These are phyloP conservation scores for Globisporangium apiculatum DNA, from an alignment of 352 stramenopile genomes.

Conservation along the genomic window DNA sequence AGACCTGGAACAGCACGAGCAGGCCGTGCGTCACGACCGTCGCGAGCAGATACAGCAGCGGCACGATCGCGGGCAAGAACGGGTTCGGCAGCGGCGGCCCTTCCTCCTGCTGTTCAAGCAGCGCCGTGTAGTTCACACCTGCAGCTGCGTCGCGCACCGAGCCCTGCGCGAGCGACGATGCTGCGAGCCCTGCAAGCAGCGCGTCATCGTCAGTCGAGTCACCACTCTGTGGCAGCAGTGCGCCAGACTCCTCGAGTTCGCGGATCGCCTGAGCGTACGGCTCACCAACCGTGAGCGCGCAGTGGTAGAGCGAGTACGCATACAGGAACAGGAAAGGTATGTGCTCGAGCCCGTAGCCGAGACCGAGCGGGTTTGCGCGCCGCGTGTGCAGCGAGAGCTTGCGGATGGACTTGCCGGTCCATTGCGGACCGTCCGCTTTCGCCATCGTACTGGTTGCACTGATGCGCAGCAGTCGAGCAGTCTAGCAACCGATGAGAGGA, in stretches of 20 bases:
- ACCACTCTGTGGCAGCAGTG: conserved; percentile 28
- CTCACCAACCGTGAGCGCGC: conserved; percentile 50
- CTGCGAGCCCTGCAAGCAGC: conserved; percentile 45
- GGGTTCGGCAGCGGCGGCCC: conserved; percentile 81
- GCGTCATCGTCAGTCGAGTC: conserved; percentile 27
- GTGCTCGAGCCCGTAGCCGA: conserved; percentile 68
- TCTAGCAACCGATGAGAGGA: background rate
- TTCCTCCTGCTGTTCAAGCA: conserved; percentile 47
- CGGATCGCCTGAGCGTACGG: conserved; percentile 69
- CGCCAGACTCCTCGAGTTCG: conserved; percentile 59
- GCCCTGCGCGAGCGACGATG: conserved; percentile 64
- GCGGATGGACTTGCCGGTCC: conserved; percentile 66
- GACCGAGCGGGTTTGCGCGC: conserved; percentile 43
- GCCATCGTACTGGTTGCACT: conserved; percentile 11
- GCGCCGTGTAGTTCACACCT: conserved; percentile 51
- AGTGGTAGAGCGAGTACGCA: conserved; percentile 66
- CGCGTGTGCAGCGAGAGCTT: conserved; percentile 57
- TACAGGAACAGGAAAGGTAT: conserved; percentile 63
- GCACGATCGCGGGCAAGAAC: conserved; percentile 87
- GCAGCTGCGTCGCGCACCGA: conserved; percentile 44
- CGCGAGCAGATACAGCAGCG: conserved; percentile 77
- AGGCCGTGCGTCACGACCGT: conserved; percentile 81
- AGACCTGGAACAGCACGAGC: conserved; percentile 86
- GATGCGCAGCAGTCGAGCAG: background rate
- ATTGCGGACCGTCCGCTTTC: conserved; percentile 27